Percentiles rank a stretch among this genome's conserved stretches.
Conservation (phyloP, 768 basidiomycete genomes). For the Boletus sp. region DNA sequence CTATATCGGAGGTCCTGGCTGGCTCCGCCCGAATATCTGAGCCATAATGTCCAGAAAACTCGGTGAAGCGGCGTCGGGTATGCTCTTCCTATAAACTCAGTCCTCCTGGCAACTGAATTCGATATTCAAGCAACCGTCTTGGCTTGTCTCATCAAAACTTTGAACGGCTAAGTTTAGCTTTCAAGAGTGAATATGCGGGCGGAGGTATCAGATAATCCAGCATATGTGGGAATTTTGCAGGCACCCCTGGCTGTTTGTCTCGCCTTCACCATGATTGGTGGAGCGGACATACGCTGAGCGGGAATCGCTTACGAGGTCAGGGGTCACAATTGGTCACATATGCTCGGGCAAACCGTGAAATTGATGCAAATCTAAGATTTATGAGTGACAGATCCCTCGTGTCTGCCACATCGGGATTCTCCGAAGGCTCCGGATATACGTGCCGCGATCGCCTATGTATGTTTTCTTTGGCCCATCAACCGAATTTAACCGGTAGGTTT, state of each 20-base stretch:
- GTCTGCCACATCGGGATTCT: slow-evolving; percentile 23
- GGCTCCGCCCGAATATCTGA: background rate
- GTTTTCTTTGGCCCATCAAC: slow-evolving; percentile 2
- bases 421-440: slow-evolving; percentile 15
- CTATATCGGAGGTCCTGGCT: background rate
- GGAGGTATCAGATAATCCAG: background rate
- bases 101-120: slow-evolving; percentile 9
- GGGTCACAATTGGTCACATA: slow-evolving; percentile 14
- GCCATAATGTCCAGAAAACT: slow-evolving; percentile 5
- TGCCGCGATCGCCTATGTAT: slow-evolving; percentile 22
- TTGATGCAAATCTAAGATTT: slow-evolving; percentile 32
- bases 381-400: slow-evolving; percentile 15
- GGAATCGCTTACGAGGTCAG: slow-evolving; percentile 18
- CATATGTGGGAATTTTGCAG: background rate
- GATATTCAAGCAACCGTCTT: background rate
- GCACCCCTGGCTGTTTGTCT: background rate
- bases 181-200: background rate
- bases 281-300: background rate
- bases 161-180: slow-evolving; percentile 12
- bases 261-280: slow-evolving; percentile 3
- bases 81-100: slow-evolving; percentile 1
- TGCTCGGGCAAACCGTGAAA: slow-evolving; percentile 8
- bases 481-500: slow-evolving; percentile 18
- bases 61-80: too few species aligned
- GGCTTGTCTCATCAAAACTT: slow-evolving; percentile 6